These are phyloP conservation scores for Daldinia childiae DNA, from an alignment of 495 filamentous ascomycete genomes.

Conservation along the genomic window DNA sequence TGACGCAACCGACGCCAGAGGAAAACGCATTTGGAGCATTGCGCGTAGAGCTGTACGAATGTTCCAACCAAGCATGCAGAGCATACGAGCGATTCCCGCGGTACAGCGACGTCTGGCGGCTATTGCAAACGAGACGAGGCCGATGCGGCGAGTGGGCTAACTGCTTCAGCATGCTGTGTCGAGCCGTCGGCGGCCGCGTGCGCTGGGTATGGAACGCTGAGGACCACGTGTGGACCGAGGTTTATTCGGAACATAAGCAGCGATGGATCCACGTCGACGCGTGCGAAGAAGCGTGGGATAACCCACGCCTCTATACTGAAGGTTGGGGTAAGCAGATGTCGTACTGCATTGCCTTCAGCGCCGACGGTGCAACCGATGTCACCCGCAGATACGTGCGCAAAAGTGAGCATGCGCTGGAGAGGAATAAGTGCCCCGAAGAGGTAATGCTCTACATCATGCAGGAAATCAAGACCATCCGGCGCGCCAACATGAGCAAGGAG, in stretches of 20 bases:
- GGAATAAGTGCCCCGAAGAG: constrained; percentile 82
- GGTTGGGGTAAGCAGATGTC: constrained; percentile 95
- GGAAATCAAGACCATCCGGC: constrained; percentile 85
- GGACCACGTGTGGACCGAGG: constrained; percentile 97
- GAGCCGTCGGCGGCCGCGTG: constrained; percentile 88
- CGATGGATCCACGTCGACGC: constrained; percentile 97
- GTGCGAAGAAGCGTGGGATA: constrained; percentile 96
- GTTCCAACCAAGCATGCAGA: constrained; percentile 74
- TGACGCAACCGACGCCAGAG: constrained; percentile 84
- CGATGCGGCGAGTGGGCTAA: constrained; percentile 97
- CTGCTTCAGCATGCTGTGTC: constrained; percentile 98
- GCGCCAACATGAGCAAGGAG: constrained; percentile 80
- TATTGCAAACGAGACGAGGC: constrained; percentile 84
- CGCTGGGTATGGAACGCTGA: constrained; percentile 99
- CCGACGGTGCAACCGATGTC: constrained; percentile 94
- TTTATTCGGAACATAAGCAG: constrained; percentile 92
- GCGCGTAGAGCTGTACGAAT: constrained; percentile 89
- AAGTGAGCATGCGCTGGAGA: constrained; percentile 73
- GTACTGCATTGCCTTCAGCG: constrained; percentile 96
- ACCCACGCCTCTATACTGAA: constrained; percentile 90
- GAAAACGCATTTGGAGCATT: constrained; percentile 87
- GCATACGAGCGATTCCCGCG: constrained; percentile 89
- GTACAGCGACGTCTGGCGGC: constrained; percentile 94
- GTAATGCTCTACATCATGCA: constrained; percentile 87
- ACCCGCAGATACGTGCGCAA: constrained; percentile 95